Evolutionary conservation across 495 filamentous ascomycete species (phyloP).

Genomic region (Parathielavia hyrcaniae): DNA sequence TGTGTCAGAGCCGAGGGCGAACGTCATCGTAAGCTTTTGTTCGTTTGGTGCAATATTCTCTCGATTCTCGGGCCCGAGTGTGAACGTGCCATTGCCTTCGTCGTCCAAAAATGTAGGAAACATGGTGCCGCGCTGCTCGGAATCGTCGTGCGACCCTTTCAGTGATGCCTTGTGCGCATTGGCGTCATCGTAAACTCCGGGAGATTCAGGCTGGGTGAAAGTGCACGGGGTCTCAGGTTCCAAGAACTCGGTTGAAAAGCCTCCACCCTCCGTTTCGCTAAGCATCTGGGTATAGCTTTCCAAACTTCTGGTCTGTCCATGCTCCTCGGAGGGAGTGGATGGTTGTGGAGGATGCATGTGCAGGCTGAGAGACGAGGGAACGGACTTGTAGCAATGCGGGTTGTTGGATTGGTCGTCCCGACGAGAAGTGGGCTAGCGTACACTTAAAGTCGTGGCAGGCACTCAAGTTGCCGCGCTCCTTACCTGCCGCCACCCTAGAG

Average conservation of each 20-base stretch:
- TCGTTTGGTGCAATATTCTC: not conserved
- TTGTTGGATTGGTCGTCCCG: slow-evolving; percentile 2
- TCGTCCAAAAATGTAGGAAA: not conserved
- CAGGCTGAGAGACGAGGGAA: not conserved
- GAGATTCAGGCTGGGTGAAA: not conserved
- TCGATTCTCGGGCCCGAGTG: not conserved
- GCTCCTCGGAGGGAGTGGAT: not conserved
- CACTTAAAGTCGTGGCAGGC: slow-evolving; percentile 1
- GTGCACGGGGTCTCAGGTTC: not conserved
- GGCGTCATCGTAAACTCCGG: not conserved
- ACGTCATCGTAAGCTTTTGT: not conserved
- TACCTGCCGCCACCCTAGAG: slow-evolving; percentile 2
- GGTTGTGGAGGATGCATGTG: not conserved
- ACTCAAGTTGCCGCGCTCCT: not conserved
- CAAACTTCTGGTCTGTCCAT: not conserved
- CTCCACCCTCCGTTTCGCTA: not conserved
- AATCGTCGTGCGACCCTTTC: not conserved
- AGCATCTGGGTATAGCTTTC: not conserved
- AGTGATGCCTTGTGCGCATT: not conserved
- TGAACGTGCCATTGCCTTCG: not conserved
- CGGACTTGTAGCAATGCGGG: not conserved
- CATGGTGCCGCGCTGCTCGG: not conserved
- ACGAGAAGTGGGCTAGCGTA: not conserved
- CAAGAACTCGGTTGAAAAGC: not conserved
- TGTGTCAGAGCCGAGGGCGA: not conserved